Evolutionary conservation across 768 basidiomycete species (phyloP), one percentile per base, ranked within the genome.

Genomic region (Agrocybe pediades): DNA sequence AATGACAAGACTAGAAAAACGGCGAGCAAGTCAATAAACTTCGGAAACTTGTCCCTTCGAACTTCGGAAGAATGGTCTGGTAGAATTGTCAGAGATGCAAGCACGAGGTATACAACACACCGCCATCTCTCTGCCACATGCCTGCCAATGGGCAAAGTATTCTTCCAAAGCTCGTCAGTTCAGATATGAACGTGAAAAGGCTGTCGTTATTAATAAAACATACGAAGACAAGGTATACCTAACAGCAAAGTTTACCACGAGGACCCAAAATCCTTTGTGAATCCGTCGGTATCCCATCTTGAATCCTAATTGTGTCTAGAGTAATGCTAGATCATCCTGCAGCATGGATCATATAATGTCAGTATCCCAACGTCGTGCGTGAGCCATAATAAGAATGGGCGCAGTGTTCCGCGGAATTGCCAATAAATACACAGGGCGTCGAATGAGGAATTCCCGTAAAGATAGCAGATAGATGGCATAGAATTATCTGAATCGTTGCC

Each of bases 401-500:
- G n/a, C 29, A 36, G 3, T n/a, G 33, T 36, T 36, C 13, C 33
- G 13, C 11, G 33, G 33, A 30, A 36, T 11, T 36, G 5, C 33
- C 33, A 36, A 4, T 39, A 20, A 26, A 49, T n/a, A 24, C 19
- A 21, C 20, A 50, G 41, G 26, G n/a, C 30, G 25, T 46, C 44
- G 41, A 36, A 36, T 51, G 52, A 30, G 46, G n/a, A n/a, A n/a
- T n/a, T n/a, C n/a, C n/a, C n/a, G n/a, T 51, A 55, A 40, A 29
- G 23, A 52, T 43, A 56, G 46, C 26, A 45, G 46, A 25, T 6
- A 45, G 23, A 30, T 43, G 50, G 30, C 21, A 49, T 41, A 29
- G n/a, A 17, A 48, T 64, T 75, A 87, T 67, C 83, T 76, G 69
- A 87, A 86, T 48, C 85, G 77, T 62, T 88, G 84, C 42, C 85